Evolutionary conservation across 257 asterid species (phyloP).

Genomic region (Parsonsia alboflavescens): DNA sequence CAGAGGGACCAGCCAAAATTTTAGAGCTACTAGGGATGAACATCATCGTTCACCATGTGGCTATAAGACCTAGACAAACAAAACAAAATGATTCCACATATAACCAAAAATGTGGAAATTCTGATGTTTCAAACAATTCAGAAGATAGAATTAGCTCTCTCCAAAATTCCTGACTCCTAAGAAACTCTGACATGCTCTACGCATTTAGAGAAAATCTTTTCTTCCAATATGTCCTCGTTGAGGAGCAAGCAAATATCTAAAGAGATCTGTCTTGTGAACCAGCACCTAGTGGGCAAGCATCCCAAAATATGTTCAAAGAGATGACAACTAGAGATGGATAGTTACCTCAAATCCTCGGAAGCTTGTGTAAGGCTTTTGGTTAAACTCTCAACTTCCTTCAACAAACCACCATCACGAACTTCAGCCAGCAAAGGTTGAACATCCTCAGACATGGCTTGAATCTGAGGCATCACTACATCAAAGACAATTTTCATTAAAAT

Average conservation of each 20-base stretch:
- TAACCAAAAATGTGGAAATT: not conserved
- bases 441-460: slow-evolving; percentile 90
- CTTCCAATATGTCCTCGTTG: not conserved
- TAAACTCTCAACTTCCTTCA: slow-evolving; percentile 80
- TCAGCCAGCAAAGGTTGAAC: slow-evolving; percentile 85
- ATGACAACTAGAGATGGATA: not conserved
- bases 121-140: not conserved
- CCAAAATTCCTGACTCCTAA: not conserved
- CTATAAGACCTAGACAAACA: not conserved
- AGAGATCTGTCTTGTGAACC: not conserved
- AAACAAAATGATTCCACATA: not conserved
- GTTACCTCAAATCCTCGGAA: slow-evolving; percentile 86
- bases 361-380: slow-evolving; percentile 86
- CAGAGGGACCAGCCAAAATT: not conserved
- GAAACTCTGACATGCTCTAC: too few species aligned
- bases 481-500: slow-evolving; percentile 50
- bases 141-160: not conserved
- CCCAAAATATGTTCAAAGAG: not conserved
- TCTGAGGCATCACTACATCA: slow-evolving; percentile 84
- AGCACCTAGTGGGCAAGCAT: not conserved
- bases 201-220: too few species aligned
- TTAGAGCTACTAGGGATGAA: not conserved
- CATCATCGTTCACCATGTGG: not conserved
- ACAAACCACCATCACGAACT: slow-evolving; percentile 78
- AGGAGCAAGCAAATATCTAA: not conserved